phyloP scores from a whole-genome alignment of 805 yeast genomes.

The Wickerhamiella bombiphila region DNA sequence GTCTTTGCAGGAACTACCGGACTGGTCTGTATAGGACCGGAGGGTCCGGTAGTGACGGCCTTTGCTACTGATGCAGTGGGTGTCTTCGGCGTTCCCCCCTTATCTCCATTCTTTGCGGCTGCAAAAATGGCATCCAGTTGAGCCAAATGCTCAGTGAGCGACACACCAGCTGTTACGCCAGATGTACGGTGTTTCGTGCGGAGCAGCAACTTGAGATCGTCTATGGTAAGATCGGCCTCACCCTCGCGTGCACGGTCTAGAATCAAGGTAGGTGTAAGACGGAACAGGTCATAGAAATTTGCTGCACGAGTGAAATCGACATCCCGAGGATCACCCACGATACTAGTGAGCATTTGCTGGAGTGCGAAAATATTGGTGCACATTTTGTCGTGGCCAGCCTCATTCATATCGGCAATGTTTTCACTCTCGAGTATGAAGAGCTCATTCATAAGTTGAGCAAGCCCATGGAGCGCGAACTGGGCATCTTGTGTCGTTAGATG shows the following conservation, averaged over 20 bases:
- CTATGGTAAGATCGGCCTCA: conserved; percentile 12
- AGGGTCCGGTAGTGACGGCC: too few species aligned
- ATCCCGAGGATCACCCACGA: conserved; percentile 36
- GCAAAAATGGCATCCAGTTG: conserved; percentile 9
- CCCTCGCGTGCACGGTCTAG: conserved; percentile 14
- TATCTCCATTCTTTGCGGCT: background rate
- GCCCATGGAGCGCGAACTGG: conserved; percentile 31
- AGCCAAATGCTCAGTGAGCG: conserved; percentile 8
- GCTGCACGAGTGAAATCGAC: conserved; percentile 42
- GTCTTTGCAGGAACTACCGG: too few species aligned
- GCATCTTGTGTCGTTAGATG: conserved; percentile 21
- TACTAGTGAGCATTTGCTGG: conserved; percentile 53
- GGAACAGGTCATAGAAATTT: conserved; percentile 34
- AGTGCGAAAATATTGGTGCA: conserved; percentile 47
- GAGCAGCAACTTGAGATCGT: conserved; percentile 13
- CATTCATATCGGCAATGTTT: conserved; percentile 36
- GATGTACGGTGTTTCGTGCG: conserved; percentile 15
- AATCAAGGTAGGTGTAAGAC: conserved; percentile 15
- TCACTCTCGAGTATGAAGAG: conserved; percentile 39
- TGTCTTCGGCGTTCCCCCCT: too few species aligned
- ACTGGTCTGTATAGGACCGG: too few species aligned
- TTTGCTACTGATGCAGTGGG: too few species aligned
- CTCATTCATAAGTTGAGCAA: conserved; percentile 37
- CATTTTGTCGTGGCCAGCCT: conserved; percentile 44
- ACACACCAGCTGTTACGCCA: conserved; percentile 1